These are phyloP conservation scores for Hordeum marinum DNA, from an alignment of 176 grass and related monocot species.

Conservation along the genomic window DNA sequence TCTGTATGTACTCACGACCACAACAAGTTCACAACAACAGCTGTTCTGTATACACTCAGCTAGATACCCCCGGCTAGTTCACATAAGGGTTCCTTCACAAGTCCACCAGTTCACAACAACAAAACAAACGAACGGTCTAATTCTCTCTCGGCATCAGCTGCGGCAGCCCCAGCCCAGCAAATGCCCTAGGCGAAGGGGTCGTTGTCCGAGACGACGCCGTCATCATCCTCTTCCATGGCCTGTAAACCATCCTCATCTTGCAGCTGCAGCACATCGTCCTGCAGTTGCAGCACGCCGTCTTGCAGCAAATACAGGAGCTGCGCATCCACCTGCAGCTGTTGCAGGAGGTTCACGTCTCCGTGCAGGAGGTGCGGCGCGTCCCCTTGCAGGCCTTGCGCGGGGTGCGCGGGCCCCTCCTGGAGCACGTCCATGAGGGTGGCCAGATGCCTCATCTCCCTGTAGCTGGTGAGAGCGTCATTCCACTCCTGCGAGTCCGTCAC, in stretches of 20 bases:
- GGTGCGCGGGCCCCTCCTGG: conserved; percentile 20
- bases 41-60: no score
- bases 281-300: background rate
- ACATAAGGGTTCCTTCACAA: background rate
- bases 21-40: no score
- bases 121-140: background rate
- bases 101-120: background rate
- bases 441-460: conserved; percentile 31
- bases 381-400: no score
- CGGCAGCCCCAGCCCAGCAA: background rate
- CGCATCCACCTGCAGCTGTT: no score
- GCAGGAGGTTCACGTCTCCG: no score
- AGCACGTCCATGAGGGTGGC: conserved; percentile 23
- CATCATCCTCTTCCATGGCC: conserved; percentile 33
- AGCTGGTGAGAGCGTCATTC: conserved; percentile 30
- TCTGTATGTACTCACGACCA: no score
- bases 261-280: background rate
- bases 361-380: no score
- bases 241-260: background rate
- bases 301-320: background rate
- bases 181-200: conserved; percentile 17
- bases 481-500: conserved; percentile 25
- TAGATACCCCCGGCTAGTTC: no score
- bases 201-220: background rate
- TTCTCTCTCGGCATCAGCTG: background rate